These are phyloP conservation scores for Linum trigynum DNA, from an alignment of 345 rosid species.

Conservation along the genomic window DNA sequence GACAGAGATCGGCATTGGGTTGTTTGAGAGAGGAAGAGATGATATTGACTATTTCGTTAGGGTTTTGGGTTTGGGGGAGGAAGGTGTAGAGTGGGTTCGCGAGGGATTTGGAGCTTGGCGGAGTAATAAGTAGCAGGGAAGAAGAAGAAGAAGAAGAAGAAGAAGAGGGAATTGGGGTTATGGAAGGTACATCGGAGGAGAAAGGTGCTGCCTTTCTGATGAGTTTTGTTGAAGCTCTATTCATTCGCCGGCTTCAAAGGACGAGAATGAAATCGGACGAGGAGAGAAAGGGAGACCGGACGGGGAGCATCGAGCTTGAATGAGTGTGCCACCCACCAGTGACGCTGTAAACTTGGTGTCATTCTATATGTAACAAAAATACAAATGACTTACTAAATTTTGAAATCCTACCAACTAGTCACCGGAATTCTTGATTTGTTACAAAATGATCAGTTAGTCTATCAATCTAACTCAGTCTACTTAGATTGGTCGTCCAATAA, in stretches of 20 bases:
- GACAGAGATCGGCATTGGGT: slow-evolving; percentile 16
- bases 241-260: slow-evolving; percentile 3
- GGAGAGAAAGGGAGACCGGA: background rate
- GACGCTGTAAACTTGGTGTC: too few relatives aligned
- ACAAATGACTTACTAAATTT: too few relatives aligned
- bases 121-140: slow-evolving; percentile 21
- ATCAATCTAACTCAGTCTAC: too few relatives aligned
- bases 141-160: slow-evolving; percentile 19
- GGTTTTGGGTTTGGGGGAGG: slow-evolving; percentile 54
- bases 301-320: background rate
- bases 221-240: background rate
- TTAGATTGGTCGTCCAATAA: too few relatives aligned
- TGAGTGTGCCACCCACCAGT: too few relatives aligned
- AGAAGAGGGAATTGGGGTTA: slow-evolving; percentile 20
- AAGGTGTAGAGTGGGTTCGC: slow-evolving; percentile 44
- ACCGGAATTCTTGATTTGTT: too few relatives aligned
- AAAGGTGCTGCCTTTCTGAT: background rate
- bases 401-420: too few relatives aligned
- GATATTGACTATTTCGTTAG: slow-evolving; percentile 47
- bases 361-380: too few relatives aligned
- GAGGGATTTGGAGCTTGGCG: slow-evolving; percentile 17
- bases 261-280: background rate
- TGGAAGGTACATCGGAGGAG: slow-evolving; percentile 18
- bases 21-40: slow-evolving; percentile 44
- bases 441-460: too few relatives aligned